Evolutionary conservation across 257 asterid species (phyloP).

Genomic region (Perilla frutescens): DNA sequence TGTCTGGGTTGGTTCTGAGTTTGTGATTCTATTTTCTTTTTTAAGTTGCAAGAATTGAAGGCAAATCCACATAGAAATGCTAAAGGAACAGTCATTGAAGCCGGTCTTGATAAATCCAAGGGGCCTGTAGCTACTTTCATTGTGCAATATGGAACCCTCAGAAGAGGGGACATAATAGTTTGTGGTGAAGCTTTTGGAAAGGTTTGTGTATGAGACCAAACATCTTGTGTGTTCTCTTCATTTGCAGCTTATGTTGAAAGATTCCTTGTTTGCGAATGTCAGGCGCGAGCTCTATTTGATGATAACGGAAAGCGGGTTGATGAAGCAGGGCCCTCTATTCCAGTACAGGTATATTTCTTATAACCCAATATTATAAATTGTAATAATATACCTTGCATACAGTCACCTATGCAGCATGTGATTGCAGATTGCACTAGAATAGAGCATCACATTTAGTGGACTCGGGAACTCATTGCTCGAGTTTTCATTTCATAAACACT

Average conservation of each 20-base stretch:
- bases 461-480: neutral
- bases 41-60: conserved; percentile 96
- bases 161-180: conserved; percentile 77
- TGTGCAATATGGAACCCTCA: conserved; percentile 94
- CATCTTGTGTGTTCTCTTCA: conserved; percentile 14
- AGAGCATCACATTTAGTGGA: neutral
- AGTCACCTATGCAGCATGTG: neutral
- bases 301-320: conserved; percentile 76
- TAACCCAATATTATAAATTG: neutral
- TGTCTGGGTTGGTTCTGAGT: conserved; percentile 34
- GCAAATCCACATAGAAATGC: conserved; percentile 96
- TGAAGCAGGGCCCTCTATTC: conserved; percentile 90
- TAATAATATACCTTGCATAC: neutral
- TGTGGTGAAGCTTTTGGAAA: conserved; percentile 99
- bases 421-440: conserved; percentile 18
- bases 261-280: conserved; percentile 38
- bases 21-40: conserved; percentile 14
- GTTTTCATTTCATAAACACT: conserved; percentile 1
- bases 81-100: conserved; percentile 95
- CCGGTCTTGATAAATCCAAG: conserved; percentile 93
- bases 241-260: conserved; percentile 33
- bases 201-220: conserved; percentile 60
- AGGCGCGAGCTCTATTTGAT: conserved; percentile 97
- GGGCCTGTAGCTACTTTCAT: conserved; percentile 95
- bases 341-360: conserved; percentile 74